Percentiles rank a stretch among this genome's conserved stretches.
phyloP scores from a whole-genome alignment of 148 eudicot genomes.

The Spergularia bocconei region DNA sequence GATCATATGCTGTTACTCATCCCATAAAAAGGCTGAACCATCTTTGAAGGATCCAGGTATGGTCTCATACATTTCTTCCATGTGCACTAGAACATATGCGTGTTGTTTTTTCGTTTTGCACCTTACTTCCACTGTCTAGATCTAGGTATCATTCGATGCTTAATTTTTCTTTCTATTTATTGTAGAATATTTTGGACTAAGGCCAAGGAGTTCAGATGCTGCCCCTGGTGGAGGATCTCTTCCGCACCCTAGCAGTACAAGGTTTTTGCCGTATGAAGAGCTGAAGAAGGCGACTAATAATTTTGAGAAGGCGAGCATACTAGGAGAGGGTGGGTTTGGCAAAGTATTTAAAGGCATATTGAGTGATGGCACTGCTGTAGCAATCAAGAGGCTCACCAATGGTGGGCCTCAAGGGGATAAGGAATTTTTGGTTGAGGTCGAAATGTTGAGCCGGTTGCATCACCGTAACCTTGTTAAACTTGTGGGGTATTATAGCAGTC shows the following conservation, averaged over 20 bases:
- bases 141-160: neutral
- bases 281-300: slow-evolving; percentile 88
- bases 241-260: slow-evolving; percentile 81
- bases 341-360: slow-evolving; percentile 82
- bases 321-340: slow-evolving; percentile 99
- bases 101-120: neutral
- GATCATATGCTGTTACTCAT: slow-evolving; percentile 49
- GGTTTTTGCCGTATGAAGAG: slow-evolving; percentile 84
- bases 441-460: slow-evolving; percentile 97
- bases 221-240: slow-evolving; percentile 66
- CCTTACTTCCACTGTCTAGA: neutral
- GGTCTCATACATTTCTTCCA: slow-evolving; percentile 19
- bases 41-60: slow-evolving; percentile 64
- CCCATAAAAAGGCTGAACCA: slow-evolving; percentile 44
- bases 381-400: slow-evolving; percentile 85
- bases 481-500: slow-evolving; percentile 83
- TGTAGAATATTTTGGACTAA: slow-evolving; percentile 39
- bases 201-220: slow-evolving; percentile 47
- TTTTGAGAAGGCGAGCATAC: slow-evolving; percentile 68
- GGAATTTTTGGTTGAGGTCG: slow-evolving; percentile 91
- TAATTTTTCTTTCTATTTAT: neutral
- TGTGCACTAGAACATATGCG: neutral
- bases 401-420: slow-evolving; percentile 95
- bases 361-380: slow-evolving; percentile 88
- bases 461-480: slow-evolving; percentile 97